A percentile compares a stretch with the other conserved stretches of the same genome.
Evolutionary conservation across 2,329 filamentous ascomycete genomes (phyloP).

Genomic region (Elsinoe ampelina): DNA sequence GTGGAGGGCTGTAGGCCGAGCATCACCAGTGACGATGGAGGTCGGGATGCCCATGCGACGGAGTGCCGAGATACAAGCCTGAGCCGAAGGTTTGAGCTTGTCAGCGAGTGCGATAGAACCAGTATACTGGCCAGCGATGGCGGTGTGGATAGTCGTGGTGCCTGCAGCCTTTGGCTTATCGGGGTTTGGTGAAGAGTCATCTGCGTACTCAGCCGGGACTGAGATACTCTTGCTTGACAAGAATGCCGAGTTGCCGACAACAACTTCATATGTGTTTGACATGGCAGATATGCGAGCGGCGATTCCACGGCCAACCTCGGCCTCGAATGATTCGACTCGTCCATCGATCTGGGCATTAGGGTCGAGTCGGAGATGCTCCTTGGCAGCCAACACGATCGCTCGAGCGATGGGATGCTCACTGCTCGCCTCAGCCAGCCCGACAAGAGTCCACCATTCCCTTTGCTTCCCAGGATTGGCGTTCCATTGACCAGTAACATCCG

Average conservation of each 20-base stretch:
- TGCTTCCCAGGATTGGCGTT: slow-evolving; percentile 56
- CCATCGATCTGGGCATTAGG: slow-evolving; percentile 70
- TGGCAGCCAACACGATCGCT: slow-evolving; percentile 69
- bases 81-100: slow-evolving; percentile 80
- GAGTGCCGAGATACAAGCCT: slow-evolving; percentile 70
- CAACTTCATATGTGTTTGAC: slow-evolving; percentile 63
- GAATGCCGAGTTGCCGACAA: slow-evolving; percentile 74
- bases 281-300: slow-evolving; percentile 66
- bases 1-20: slow-evolving; percentile 69
- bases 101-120: slow-evolving; percentile 80
- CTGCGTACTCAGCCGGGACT: slow-evolving; percentile 51
- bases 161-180: slow-evolving; percentile 44
- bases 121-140: slow-evolving; percentile 71
- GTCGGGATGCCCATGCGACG: slow-evolving; percentile 77
- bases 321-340: slow-evolving; percentile 74
- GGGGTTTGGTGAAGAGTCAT: slow-evolving; percentile 31
- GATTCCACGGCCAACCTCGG: slow-evolving; percentile 75
- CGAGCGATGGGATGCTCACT: slow-evolving; percentile 95
- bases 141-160: slow-evolving; percentile 84
- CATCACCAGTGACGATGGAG: slow-evolving; percentile 90
- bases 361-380: slow-evolving; percentile 62
- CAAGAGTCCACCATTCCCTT: slow-evolving; percentile 86
- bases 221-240: slow-evolving; percentile 61
- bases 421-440: slow-evolving; percentile 89
- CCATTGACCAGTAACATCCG: slow-evolving; percentile 61